Evolutionary conservation across 2,329 filamentous ascomycete genomes (phyloP), one percentile per base, ranked within the genome.

Genomic region (Colletotrichum falcatum): DNA sequence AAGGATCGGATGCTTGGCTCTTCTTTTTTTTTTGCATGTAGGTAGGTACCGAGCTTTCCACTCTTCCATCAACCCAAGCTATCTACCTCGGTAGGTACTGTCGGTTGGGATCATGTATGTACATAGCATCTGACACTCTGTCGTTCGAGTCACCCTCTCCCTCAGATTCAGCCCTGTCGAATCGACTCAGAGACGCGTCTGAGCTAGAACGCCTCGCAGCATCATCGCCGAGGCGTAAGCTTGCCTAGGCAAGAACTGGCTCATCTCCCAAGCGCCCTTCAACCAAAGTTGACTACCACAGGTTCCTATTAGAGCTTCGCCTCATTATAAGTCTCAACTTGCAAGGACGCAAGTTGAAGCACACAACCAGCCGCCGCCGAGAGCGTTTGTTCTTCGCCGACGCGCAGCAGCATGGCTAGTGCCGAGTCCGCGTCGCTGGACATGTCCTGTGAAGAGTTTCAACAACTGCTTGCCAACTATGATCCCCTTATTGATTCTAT

Each of bases 401-500:
- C 35, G 18, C 16, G n/a, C 23, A 65, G 28, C 16, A 63, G 14
- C 48, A 70, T 71, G 69, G 37, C 66, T 35, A 61, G 20, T 33
- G 48, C 61, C 8, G 60, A 62, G 20, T 28, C 55, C 16, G 33
- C 56, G 28, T 53, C 63, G 9, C 72, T 76, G 5, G 69, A 71
- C 26, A 78, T 81, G 42, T 74, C 77, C 12, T 74, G 73, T 7
- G 70, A 74, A 2, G 76, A 80, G 44, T 86, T 86, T 65, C 72
- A 76, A 1, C 64, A 74, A 35, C 67, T 81, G 1, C 74, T 86
- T 39, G 71, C 66, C n/a, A 76, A 75, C 37, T 87, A 87, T 64
- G 75, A 78, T n/a, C 55, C 76, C 44, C 72, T 85, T 14, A 77
- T 87, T 46, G 76, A 83, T 49, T 76, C 78, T 3, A 80, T 87